Conservation (phyloP, 2,329 filamentous ascomycete genomes). For the Corinectria fuckeliana region DNA sequence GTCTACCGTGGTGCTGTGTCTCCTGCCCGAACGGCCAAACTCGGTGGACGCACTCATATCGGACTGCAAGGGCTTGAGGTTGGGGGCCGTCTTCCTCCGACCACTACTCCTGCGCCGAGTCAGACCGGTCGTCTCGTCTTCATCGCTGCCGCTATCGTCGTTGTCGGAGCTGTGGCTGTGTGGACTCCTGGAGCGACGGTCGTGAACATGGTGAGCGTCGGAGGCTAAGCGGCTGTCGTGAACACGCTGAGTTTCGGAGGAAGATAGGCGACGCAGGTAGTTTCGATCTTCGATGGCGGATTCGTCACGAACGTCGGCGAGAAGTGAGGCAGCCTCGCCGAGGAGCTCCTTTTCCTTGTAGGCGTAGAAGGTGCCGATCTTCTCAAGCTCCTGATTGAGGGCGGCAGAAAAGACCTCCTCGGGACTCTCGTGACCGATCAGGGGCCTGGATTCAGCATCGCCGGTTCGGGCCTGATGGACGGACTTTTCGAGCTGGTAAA, state of each 20-base stretch:
- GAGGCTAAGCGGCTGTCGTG: no score
- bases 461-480: conserved; percentile 67
- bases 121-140: conserved; percentile 63
- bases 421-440: conserved; percentile 76
- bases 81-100: conserved; percentile 48
- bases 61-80: conserved; percentile 47
- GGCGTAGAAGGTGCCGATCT: conserved; percentile 89
- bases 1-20: conserved; percentile 74
- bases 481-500: conserved; percentile 92
- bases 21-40: conserved; percentile 58
- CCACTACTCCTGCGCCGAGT: conserved; percentile 53
- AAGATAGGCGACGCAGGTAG: conserved; percentile 43
- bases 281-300: conserved; percentile 56
- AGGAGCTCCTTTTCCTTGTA: conserved; percentile 89
- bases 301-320: conserved; percentile 74
- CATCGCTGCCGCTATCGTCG: conserved; percentile 70
- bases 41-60: conserved; percentile 71
- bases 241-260: conserved; percentile 23
- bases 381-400: conserved; percentile 89
- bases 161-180: conserved; percentile 58
- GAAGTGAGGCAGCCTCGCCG: conserved; percentile 78
- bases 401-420: conserved; percentile 83
- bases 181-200: conserved; percentile 43
- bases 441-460: conserved; percentile 84
- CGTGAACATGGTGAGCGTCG: no score